Evolutionary conservation across 441 rosid genomes (phyloP).

Genomic region (Syzygium syzygioides): DNA sequence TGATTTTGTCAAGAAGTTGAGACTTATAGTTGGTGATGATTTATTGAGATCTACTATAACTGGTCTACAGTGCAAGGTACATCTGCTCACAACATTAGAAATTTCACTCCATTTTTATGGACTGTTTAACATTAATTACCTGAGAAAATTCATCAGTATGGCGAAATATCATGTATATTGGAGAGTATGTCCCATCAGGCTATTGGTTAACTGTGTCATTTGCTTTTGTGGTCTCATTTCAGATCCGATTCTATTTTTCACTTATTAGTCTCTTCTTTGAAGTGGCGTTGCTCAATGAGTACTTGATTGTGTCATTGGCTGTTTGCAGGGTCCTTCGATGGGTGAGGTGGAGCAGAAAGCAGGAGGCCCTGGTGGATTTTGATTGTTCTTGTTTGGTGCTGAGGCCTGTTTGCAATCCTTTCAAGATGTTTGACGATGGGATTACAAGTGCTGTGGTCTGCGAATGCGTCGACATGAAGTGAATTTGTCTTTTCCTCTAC

Average conservation of each 20-base stretch:
- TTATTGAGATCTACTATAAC: slow-evolving; percentile 73
- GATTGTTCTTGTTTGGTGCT: neutral
- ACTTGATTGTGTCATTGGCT: neutral
- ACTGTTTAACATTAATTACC: neutral
- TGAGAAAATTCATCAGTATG: neutral
- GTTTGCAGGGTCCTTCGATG: slow-evolving; percentile 19
- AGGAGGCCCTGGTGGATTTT: slow-evolving; percentile 11
- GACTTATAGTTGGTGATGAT: slow-evolving; percentile 68
- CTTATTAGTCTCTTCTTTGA: neutral
- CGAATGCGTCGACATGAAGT: neutral
- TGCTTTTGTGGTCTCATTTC: neutral
- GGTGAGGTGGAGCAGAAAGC: slow-evolving; percentile 9
- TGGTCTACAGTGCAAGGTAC: slow-evolving; percentile 75
- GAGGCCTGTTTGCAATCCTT: neutral
- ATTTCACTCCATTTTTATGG: neutral
- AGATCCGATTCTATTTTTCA: neutral
- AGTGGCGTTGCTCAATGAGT: neutral
- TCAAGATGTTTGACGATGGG: neutral
- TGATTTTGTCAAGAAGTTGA: slow-evolving; percentile 66
- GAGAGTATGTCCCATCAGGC: neutral
- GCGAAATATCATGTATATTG: neutral
- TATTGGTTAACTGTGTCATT: neutral
- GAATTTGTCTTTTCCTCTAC: neutral
- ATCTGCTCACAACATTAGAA: neutral
- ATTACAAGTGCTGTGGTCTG: neutral